These are phyloP conservation scores for Candolleomyces aberdarensis DNA, from an alignment of 768 basidiomycete genomes.

Conservation along the genomic window DNA sequence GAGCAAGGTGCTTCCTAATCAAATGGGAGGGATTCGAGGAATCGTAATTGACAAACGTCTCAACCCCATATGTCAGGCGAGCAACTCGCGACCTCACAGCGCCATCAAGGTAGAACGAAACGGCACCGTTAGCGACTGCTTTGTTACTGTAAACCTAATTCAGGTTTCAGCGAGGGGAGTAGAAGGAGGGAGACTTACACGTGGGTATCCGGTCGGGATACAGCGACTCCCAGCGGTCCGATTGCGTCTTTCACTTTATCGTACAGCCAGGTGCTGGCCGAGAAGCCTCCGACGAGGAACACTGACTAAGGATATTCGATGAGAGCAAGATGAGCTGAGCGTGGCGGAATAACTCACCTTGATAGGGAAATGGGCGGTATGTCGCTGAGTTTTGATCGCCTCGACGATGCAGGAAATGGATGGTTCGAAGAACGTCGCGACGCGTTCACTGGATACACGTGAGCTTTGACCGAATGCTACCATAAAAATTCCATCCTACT, in stretches of 20 bases:
- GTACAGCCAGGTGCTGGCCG: constrained; percentile 49
- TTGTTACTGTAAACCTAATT: constrained; percentile 21
- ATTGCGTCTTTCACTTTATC: constrained; percentile 34
- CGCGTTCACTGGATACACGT: constrained; percentile 10
- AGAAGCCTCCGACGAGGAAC: constrained; percentile 52
- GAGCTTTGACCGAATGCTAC: too few relatives aligned
- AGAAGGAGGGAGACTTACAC: constrained; percentile 31
- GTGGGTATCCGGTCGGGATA: constrained; percentile 46
- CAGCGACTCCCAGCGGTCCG: constrained; percentile 26
- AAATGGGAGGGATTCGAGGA: constrained; percentile 26
- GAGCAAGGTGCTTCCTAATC: too few relatives aligned
- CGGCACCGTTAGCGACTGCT: constrained; percentile 31
- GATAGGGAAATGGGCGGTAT: constrained; percentile 9
- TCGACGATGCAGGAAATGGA: constrained; percentile 23
- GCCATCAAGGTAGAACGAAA: constrained; percentile 31
- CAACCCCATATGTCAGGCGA: constrained; percentile 37
- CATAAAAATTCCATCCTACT: too few relatives aligned
- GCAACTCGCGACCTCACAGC: constrained; percentile 39
- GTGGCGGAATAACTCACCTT: constrained; percentile 3
- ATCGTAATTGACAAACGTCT: constrained; percentile 27
- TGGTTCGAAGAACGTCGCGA: constrained; percentile 25
- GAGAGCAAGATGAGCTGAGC: neutral
- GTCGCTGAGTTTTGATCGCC: constrained; percentile 15
- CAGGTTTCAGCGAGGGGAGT: neutral
- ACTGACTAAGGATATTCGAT: constrained; percentile 22